Base-by-base conservation (phyloP, 257 asterid species). In the Ilex asprella region DNA sequence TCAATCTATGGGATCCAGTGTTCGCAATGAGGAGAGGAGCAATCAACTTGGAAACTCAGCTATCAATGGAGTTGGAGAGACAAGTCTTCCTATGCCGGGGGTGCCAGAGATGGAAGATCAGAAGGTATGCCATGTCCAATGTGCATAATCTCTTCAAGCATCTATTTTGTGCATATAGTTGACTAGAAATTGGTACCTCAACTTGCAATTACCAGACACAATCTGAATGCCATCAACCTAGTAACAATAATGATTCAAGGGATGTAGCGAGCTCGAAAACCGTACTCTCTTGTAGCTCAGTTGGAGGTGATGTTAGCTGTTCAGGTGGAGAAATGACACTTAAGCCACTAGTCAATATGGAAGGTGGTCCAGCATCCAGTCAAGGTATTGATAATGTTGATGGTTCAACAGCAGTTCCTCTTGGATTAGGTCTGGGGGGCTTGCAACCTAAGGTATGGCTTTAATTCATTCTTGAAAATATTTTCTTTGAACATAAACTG, bases 401-500 rank as follows among this genome's bases (percentile, higher is more conserved):
- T 62, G 73, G 74, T 67, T 69, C 90, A 43, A 50, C 86, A 57
- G 61, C 78, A 47, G 74, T 73, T 60, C 98, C 98, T 61, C 77
- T 91, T 65, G 98, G 98, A 43, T 65, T 91, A 78, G 98, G 98
- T 64, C 72, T 82, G 13, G 86, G 91, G 39, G 85, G 84, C 56
- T 83, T 91, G 76, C 94, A 82, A 68, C 86, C 95, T 15, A 88
- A 81, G 96, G 98, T 88, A 69, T 35, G 71, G 55, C 29, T 62
- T 35, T 58, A 29, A 12, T 16, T 30, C 11, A 16, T 50, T 55
- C 30, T 50, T 2, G 12, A 2, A 10, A 46, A 10, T 10, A 46
- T 46, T 46, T 14, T 4, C 14, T 5, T 46, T 7, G 52, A 10
- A 46, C 10, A 12, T 21, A 21, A 21, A 21, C 27, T 46, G 13